Conservation (phyloP, 2,329 filamentous ascomycete genomes). For the Ceratocystis colombiana region DNA sequence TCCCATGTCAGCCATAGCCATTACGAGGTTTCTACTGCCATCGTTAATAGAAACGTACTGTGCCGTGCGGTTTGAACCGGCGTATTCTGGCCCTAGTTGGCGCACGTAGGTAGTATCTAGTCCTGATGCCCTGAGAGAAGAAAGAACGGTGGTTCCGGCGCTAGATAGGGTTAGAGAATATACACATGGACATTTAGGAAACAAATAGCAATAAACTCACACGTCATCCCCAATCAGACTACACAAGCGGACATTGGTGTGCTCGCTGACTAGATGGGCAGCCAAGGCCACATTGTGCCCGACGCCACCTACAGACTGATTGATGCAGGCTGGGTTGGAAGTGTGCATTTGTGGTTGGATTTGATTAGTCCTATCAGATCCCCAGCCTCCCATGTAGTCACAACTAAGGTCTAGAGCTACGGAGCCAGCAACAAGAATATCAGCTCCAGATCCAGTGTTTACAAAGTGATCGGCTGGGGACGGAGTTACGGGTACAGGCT, state of each 20-base stretch:
- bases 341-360: slow-evolving; percentile 53
- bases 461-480: slow-evolving; percentile 27
- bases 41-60: slow-evolving; percentile 92
- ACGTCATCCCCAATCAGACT: slow-evolving; percentile 73
- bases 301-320: slow-evolving; percentile 78
- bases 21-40: slow-evolving; percentile 65
- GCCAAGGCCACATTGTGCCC: slow-evolving; percentile 86
- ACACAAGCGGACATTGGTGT: slow-evolving; percentile 57
- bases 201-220: slow-evolving; percentile 35
- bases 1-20: slow-evolving; percentile 93
- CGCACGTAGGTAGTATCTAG: slow-evolving; percentile 56
- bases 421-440: slow-evolving; percentile 83
- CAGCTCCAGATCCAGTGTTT: slow-evolving; percentile 33
- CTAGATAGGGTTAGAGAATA: slow-evolving; percentile 33
- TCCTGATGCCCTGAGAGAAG: slow-evolving; percentile 52
- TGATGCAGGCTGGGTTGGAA: slow-evolving; percentile 75
- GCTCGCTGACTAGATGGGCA: slow-evolving; percentile 56
- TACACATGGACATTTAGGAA: background rate
- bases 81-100: slow-evolving; percentile 40
- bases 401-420: slow-evolving; percentile 81
- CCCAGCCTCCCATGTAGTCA: slow-evolving; percentile 46
- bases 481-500: slow-evolving; percentile 25
- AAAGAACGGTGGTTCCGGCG: slow-evolving; percentile 63
- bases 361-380: slow-evolving; percentile 29
- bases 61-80: slow-evolving; percentile 57